Base-by-base conservation (phyloP, 2,329 filamentous ascomycete species). In the Juglanconis sp. region DNA sequence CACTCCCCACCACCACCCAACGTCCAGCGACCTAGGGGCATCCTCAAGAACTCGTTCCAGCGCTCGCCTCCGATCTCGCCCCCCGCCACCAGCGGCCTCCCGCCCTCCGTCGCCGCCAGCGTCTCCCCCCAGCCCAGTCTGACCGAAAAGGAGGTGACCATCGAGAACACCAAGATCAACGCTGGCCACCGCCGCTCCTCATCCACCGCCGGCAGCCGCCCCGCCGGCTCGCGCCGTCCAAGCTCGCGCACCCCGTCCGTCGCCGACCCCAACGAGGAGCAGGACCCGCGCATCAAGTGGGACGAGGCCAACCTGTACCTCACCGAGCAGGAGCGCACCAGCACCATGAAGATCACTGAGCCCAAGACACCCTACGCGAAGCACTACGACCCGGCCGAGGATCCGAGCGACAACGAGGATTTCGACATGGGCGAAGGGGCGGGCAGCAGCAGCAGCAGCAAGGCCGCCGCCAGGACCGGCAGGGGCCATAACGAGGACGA, bases 341-440 rank as follows among this genome's bases (percentile, higher is more conserved):
- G 90, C 64, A 97, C 93, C 61, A 99, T 99, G 95, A 99, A 98
- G 82, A 99, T 99, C 66, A 91, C 92, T 67, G 95, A 99, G 79
- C 95, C 95, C 63, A 99, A 99, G 82, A 99, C 95, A 7, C 95
- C 95, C 4, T 99, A 94, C 73, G 95, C 92, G 40, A 90, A 89
- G 71, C 91, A 92, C 70, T 97, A 97, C 75, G 91, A 98, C 71
- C 92, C 93, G 4, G 74, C 87, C 47, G 92, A 97, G 70, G 94
- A 98, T 65, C 91, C 92, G 55, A 89, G 88, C 38, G 91, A 95
- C 65, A 88, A 96, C 70, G 87, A 89, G 4, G 82, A 90, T 59
- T 15, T 11, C 10, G 13, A 17, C 15, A 42, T 11, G 42, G 89
- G 93, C 63, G 88, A 48, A 42, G 87, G 89, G 24, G 76, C 91